These are phyloP conservation scores for Acrasis kona DNA, from an alignment of 78 protist species.

Conservation along the genomic window DNA sequence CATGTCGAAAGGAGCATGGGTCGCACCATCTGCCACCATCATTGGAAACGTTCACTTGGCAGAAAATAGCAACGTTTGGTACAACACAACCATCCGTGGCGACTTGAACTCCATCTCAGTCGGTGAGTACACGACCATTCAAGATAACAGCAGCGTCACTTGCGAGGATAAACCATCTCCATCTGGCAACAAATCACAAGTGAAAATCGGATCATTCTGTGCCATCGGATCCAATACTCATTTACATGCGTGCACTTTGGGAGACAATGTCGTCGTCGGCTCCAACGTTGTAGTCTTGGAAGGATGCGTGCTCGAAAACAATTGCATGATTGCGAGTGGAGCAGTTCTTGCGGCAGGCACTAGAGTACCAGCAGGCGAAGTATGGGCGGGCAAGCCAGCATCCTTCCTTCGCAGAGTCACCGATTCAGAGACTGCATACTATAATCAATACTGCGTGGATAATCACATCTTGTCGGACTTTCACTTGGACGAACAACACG, in stretches of 20 bases:
- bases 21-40: constrained; percentile 24
- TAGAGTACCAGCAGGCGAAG: neutral
- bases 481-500: neutral
- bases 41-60: neutral
- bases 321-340: constrained; percentile 2
- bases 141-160: neutral
- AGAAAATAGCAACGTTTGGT: constrained; percentile 2
- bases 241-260: constrained; percentile 6
- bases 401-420: neutral
- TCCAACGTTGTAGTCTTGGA: neutral
- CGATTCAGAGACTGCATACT: neutral
- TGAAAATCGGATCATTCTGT: neutral
- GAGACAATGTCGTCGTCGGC: neutral
- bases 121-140: constrained; percentile 9
- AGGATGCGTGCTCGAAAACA: constrained; percentile 3
- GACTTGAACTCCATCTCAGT: neutral
- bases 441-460: neutral
- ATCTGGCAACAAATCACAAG: neutral
- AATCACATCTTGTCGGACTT: neutral
- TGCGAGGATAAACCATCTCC: neutral
- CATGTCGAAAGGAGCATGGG: neutral
- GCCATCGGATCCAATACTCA: constrained; percentile 1
- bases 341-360: constrained; percentile 12
- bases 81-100: neutral
- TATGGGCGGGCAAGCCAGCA: constrained; percentile 23